These are phyloP conservation scores for Metarhizium sp. DNA, from an alignment of 2,329 filamentous ascomycete genomes.

Conservation along the genomic window DNA sequence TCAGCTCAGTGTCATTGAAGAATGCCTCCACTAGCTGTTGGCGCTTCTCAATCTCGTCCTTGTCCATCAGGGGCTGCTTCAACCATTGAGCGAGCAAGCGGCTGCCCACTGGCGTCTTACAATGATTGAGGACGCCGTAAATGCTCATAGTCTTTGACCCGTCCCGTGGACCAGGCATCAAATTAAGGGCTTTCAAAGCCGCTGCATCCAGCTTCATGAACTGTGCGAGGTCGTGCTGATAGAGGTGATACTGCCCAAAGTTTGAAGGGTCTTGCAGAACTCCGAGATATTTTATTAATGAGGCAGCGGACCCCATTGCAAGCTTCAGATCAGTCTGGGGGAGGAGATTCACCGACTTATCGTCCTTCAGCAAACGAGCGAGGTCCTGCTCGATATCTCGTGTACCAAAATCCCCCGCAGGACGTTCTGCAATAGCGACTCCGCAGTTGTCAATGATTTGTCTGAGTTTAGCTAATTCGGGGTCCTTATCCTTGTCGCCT, in stretches of 20 bases:
- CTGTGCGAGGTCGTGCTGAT: slow-evolving; percentile 92
- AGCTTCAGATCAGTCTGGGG: slow-evolving; percentile 90
- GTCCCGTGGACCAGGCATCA: slow-evolving; percentile 93
- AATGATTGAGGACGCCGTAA: slow-evolving; percentile 89
- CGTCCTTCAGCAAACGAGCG: slow-evolving; percentile 76
- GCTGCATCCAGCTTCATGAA: slow-evolving; percentile 98
- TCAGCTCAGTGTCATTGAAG: slow-evolving; percentile 80
- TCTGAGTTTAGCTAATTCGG: slow-evolving; percentile 77
- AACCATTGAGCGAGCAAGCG: slow-evolving; percentile 89
- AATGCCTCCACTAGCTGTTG: slow-evolving; percentile 96
- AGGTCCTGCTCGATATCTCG: slow-evolving; percentile 96
- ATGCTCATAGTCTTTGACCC: slow-evolving; percentile 97
- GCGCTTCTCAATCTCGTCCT: slow-evolving; percentile 77
- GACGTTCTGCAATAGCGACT: slow-evolving; percentile 76
- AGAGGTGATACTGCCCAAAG: slow-evolving; percentile 94
- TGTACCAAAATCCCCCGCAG: slow-evolving; percentile 67
- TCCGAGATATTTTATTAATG: slow-evolving; percentile 88
- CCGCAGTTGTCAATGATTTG: slow-evolving; percentile 89
- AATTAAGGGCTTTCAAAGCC: slow-evolving; percentile 84
- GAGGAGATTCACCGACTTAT: slow-evolving; percentile 64
- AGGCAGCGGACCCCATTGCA: slow-evolving; percentile 89
- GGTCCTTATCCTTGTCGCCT: slow-evolving; percentile 74
- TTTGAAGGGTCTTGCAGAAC: slow-evolving; percentile 87
- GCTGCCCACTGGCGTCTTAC: slow-evolving; percentile 91
- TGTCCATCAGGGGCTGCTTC: slow-evolving; percentile 93